phyloP scores from a whole-genome alignment of 1,139 yeast genomes.

The Yamadazyma kanchanaburiensis region DNA sequence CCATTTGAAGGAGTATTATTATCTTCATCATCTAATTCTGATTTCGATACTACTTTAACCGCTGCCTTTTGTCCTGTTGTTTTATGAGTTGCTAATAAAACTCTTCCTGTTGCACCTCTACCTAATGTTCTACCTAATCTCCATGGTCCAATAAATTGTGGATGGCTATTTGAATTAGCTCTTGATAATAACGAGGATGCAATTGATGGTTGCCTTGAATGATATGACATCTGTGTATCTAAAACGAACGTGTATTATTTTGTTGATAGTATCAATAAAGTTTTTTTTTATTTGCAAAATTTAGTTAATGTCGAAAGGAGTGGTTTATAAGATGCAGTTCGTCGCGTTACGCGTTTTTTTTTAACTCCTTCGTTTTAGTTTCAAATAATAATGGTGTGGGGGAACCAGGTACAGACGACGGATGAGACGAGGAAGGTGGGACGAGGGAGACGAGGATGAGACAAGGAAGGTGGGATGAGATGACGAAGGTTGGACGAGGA shows the following conservation, averaged over 20 bases:
- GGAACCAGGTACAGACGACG: too few species aligned
- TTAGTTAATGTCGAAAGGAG: conserved; percentile 2
- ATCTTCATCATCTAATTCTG: conserved; percentile 45
- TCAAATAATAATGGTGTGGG: too few species aligned
- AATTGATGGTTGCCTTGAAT: conserved; percentile 40
- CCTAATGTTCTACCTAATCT: conserved; percentile 75
- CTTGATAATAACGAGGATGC: conserved; percentile 32
- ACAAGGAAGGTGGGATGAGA: too few species aligned
- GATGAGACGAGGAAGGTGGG: too few species aligned
- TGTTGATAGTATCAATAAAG: not conserved
- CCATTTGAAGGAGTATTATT: conserved; percentile 25
- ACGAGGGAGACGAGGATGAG: too few species aligned
- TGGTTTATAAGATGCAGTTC: conserved; percentile 2
- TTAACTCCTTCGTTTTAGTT: conserved; percentile 12
- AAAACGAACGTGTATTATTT: conserved; percentile 4
- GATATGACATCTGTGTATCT: conserved; percentile 39
- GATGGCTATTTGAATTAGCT: conserved; percentile 22
- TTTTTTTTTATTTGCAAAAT: too few species aligned
- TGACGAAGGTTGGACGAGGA: too few species aligned
- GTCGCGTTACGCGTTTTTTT: conserved; percentile 16
- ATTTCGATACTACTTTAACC: conserved; percentile 73
- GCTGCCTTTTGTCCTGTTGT: conserved; percentile 75
- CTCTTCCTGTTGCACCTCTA: conserved; percentile 80
- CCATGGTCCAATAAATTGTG: conserved; percentile 73
- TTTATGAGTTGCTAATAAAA: conserved; percentile 66